phyloP scores from a whole-genome alignment of 2,329 filamentous ascomycete species.

The Ascochyta koolunga region DNA sequence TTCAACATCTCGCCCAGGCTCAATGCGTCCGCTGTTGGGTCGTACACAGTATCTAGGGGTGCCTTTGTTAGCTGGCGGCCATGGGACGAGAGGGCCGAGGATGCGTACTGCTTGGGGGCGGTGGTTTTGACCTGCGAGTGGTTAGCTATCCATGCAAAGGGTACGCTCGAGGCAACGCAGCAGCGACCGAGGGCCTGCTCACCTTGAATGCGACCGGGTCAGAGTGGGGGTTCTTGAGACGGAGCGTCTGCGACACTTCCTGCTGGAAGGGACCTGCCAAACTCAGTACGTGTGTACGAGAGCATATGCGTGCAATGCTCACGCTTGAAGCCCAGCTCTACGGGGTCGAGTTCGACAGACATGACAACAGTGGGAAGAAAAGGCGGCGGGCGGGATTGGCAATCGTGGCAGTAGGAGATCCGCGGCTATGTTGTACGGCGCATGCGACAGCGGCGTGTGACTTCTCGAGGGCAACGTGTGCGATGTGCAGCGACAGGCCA shows the following conservation, averaged over 20 bases:
- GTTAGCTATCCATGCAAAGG: neutral
- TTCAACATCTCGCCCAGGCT: slow-evolving; percentile 86
- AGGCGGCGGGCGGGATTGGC: slow-evolving; percentile 34
- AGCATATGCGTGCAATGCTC: slow-evolving; percentile 46
- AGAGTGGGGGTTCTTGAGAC: slow-evolving; percentile 62
- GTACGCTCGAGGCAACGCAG: neutral
- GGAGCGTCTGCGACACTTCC: slow-evolving; percentile 67
- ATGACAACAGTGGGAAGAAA: slow-evolving; percentile 60
- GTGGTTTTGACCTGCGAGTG: slow-evolving; percentile 91
- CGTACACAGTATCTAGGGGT: slow-evolving; percentile 87
- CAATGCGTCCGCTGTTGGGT: slow-evolving; percentile 95
- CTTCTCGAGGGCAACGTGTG: slow-evolving; percentile 12
- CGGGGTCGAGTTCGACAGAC: slow-evolving; percentile 92
- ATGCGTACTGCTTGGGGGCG: slow-evolving; percentile 91
- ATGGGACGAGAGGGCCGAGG: slow-evolving; percentile 20
- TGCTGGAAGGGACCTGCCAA: slow-evolving; percentile 65
- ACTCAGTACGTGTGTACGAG: slow-evolving; percentile 21
- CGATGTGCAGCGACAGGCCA: slow-evolving; percentile 8
- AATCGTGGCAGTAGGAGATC: slow-evolving; percentile 28
- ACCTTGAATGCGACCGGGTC: slow-evolving; percentile 70
- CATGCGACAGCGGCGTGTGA: slow-evolving; percentile 4
- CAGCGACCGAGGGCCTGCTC: slow-evolving; percentile 28
- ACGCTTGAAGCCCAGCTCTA: slow-evolving; percentile 94
- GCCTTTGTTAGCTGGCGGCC: slow-evolving; percentile 26
- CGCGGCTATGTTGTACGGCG: slow-evolving; percentile 11